phyloP scores from a whole-genome alignment of 306 rosid species.

The Begonia loranthoides region DNA sequence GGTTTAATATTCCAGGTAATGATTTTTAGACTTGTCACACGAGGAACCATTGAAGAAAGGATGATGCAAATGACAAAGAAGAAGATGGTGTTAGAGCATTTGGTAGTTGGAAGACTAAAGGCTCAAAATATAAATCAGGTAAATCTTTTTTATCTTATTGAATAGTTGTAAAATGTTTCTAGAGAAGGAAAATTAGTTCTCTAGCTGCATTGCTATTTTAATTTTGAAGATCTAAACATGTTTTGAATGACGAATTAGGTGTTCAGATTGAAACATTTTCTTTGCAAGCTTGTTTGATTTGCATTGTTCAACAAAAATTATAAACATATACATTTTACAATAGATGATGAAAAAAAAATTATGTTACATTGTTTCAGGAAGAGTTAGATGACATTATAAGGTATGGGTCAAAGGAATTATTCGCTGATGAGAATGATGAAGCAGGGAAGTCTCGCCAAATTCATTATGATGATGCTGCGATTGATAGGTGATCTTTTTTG shows the following conservation, averaged over 20 bases:
- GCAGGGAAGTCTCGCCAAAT: slow-evolving; percentile 90
- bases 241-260: too few relatives aligned
- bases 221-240: too few relatives aligned
- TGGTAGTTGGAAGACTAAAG: slow-evolving; percentile 93
- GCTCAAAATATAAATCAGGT: slow-evolving; percentile 97
- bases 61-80: slow-evolving; percentile 99
- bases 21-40: slow-evolving; percentile 87
- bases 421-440: slow-evolving; percentile 94
- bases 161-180: too few relatives aligned
- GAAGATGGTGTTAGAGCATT: slow-evolving; percentile 98
- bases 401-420: slow-evolving; percentile 93
- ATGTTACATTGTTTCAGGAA: slow-evolving; percentile 32
- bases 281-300: too few relatives aligned
- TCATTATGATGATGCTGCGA: slow-evolving; percentile 94
- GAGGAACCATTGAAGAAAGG: slow-evolving; percentile 96
- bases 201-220: slow-evolving; percentile 2
- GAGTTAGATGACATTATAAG: slow-evolving; percentile 95
- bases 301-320: too few relatives aligned
- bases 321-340: too few relatives aligned
- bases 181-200: too few relatives aligned
- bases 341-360: too few relatives aligned
- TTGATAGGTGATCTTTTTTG: slow-evolving; percentile 45
- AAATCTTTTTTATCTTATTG: slow-evolving; percentile 3
- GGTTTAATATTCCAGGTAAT: slow-evolving; percentile 55
- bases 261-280: too few relatives aligned